A percentile compares a stretch with the other conserved stretches of the same genome.
Conservation (phyloP, 2,329 filamentous ascomycete species). For the Botrytis porri region DNA sequence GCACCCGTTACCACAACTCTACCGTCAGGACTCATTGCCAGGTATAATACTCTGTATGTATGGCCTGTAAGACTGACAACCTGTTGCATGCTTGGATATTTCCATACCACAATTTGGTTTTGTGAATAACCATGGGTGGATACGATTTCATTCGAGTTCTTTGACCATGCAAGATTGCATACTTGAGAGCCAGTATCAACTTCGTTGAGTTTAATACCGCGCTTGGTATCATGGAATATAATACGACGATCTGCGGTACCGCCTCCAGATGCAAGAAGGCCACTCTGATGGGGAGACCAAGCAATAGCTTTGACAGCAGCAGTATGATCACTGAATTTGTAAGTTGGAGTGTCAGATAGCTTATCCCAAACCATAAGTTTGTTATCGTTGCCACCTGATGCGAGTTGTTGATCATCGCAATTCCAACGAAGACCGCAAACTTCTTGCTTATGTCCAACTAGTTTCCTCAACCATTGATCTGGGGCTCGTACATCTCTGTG, state of each 20-base stretch:
- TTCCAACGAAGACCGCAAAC: conserved; percentile 98
- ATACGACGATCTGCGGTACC: conserved; percentile 95
- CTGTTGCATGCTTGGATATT: conserved; percentile 97
- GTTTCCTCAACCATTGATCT: conserved; percentile 81
- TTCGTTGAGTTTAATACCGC: conserved; percentile 77
- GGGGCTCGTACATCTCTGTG: conserved; percentile 93
- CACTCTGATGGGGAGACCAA: conserved; percentile 95
- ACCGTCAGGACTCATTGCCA: conserved; percentile 96
- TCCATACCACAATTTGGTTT: conserved; percentile 99
- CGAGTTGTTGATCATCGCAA: conserved; percentile 88
- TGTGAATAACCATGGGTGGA: conserved; percentile 96
- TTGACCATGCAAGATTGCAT: conserved; percentile 97
- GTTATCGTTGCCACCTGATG: conserved; percentile 96
- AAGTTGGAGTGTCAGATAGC: conserved; percentile 84
- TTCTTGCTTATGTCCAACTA: conserved; percentile 96
- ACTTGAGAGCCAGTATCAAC: conserved; percentile 97
- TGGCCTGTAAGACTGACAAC: conserved; percentile 93
- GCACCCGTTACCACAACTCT: conserved; percentile 92
- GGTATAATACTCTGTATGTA: conserved; percentile 91
- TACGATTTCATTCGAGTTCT: conserved; percentile 96
- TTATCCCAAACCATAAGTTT: conserved; percentile 99
- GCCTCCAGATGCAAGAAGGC: conserved; percentile 90
- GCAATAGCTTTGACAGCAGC: conserved; percentile 97
- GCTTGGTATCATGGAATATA: conserved; percentile 94
- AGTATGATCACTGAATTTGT: conserved; percentile 91